Evolutionary conservation across 1,284 basidiomycete species (phyloP), one percentile per base, ranked within the genome.

Genomic region (Moesziomyces globuligerus): DNA sequence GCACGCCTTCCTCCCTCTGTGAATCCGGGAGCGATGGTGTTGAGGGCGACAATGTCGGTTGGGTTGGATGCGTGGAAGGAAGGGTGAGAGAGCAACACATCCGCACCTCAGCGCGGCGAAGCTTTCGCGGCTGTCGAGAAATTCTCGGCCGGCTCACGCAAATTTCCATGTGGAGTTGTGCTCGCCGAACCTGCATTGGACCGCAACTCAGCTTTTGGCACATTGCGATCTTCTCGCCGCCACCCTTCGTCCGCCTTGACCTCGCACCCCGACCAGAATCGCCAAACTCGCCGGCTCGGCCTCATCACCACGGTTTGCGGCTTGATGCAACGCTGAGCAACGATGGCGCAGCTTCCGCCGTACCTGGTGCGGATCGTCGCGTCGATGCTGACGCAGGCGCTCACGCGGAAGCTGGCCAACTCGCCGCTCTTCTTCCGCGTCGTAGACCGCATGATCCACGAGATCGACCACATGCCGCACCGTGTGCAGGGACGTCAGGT

Each of bases 361-460:
- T 70, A 73, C 37, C 56, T 77, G 15, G 72, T 77, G 32, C 64
- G 75, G 6, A 57, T 77, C 11, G 71, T 73, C 18, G 59, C 73
- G 3, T 43, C 72, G 8, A 60, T 71, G 37, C 60, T 75, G 17
- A 75, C 75, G 7, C 65, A 75, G 41, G 66, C 64, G 3, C 55
- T 77, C 10, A 77, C 75, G 24, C 53, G 73, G 8, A 67, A 72
- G 46, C 47, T 77, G 0, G 69, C 70, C 34, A 46, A 57, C 36
- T 75, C 73, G 13, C 75, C 75, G 5, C 56, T 72, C 4, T 77
- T 75, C 66, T 75, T 75, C 46, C 52, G 69, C 28, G 36, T 72
- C 23, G 71, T 77, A 39, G 73, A 75, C 26, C 58, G 75, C 15
- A 71, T 74, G 73, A 68, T 77, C 26, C 75, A 77, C 59, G 75